Evolutionary conservation across 2,329 filamentous ascomycete species (phyloP).

Genomic region (Aspergillus sp.): DNA sequence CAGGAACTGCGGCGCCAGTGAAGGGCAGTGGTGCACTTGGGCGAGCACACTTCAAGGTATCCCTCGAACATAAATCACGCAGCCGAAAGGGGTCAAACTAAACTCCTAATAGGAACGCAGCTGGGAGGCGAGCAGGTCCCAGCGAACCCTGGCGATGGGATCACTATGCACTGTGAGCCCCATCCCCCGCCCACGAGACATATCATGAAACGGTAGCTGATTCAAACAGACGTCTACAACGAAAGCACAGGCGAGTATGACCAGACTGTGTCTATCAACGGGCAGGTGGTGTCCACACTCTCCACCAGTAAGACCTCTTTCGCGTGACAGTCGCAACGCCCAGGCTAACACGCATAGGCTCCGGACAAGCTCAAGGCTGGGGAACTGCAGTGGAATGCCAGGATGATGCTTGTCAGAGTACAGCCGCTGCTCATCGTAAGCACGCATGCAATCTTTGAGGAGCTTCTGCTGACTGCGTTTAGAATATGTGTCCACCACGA

Average conservation of each 20-base stretch:
- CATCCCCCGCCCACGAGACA: too few species aligned
- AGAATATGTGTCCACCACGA: slow-evolving; percentile 37
- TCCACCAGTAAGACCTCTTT: slow-evolving; percentile 29
- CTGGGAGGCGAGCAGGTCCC: slow-evolving; percentile 34
- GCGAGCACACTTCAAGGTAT: slow-evolving; percentile 36
- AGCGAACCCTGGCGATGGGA: slow-evolving; percentile 29
- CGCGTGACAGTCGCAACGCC: background rate
- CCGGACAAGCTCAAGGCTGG: slow-evolving; percentile 37
- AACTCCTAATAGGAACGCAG: slow-evolving; percentile 19
- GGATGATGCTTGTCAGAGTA: slow-evolving; percentile 32
- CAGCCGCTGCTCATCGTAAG: slow-evolving; percentile 36
- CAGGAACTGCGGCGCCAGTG: slow-evolving; percentile 34
- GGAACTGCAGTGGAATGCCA: slow-evolving; percentile 40
- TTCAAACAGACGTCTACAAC: slow-evolving; percentile 33
- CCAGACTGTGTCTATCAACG: slow-evolving; percentile 36
- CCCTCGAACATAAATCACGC: background rate
- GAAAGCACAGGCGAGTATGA: slow-evolving; percentile 36
- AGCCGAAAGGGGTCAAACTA: background rate
- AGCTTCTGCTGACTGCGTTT: background rate
- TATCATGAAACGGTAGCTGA: background rate
- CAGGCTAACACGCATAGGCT: slow-evolving; percentile 20
- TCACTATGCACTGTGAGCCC: slow-evolving; percentile 34
- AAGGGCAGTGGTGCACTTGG: slow-evolving; percentile 40
- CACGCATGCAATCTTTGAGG: background rate
- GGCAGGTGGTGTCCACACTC: slow-evolving; percentile 32